phyloP scores from a whole-genome alignment of 2,329 filamentous ascomycete genomes.

The Microthyrium microscopicum region DNA sequence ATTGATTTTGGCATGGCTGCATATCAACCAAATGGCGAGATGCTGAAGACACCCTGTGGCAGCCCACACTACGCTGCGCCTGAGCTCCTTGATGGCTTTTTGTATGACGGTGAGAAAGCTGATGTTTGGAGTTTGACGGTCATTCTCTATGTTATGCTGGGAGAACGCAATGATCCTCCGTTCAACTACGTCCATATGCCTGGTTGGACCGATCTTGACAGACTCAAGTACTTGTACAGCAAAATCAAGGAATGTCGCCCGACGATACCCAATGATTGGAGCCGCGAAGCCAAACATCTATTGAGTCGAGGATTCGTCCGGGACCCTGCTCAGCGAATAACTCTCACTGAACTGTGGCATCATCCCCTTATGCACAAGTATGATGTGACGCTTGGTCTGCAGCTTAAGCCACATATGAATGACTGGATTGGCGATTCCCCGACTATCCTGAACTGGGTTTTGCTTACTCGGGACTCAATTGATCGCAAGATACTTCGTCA shows the following conservation, averaged over 20 bases:
- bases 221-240: slow-evolving; percentile 48
- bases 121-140: slow-evolving; percentile 83
- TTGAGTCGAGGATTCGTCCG: slow-evolving; percentile 64
- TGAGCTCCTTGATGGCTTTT: slow-evolving; percentile 40
- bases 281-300: slow-evolving; percentile 55
- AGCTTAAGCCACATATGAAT: slow-evolving; percentile 35
- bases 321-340: slow-evolving; percentile 63
- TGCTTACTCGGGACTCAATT: slow-evolving; percentile 48
- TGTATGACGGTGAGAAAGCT: slow-evolving; percentile 69
- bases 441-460: slow-evolving; percentile 44
- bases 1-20: slow-evolving; percentile 98
- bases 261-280: slow-evolving; percentile 34
- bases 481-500: slow-evolving; percentile 72
- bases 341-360: slow-evolving; percentile 65
- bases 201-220: slow-evolving; percentile 34
- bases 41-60: slow-evolving; percentile 78
- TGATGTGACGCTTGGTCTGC: slow-evolving; percentile 50
- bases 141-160: slow-evolving; percentile 70
- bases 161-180: slow-evolving; percentile 64
- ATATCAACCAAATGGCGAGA: slow-evolving; percentile 62
- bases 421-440: slow-evolving; percentile 37
- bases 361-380: slow-evolving; percentile 81
- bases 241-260: slow-evolving; percentile 33
- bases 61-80: slow-evolving; percentile 95
- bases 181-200: slow-evolving; percentile 40